Evolutionary conservation across 345 rosid species (phyloP), one percentile per base, ranked within the genome.

Genomic region (Eutrema heterophyllum): DNA sequence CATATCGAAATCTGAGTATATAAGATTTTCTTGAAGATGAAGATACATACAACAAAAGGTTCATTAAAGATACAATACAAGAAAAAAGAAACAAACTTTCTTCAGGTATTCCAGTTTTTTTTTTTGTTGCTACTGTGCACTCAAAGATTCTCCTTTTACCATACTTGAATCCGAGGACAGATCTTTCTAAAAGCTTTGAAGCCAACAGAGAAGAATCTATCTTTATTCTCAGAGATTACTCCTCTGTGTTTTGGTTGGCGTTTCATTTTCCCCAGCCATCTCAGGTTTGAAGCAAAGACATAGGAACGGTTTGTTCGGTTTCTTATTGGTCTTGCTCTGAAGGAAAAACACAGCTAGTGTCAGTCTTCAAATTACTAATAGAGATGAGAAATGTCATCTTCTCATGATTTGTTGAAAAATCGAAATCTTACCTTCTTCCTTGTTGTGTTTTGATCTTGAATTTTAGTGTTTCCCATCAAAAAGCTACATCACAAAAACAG

Each of bases 261-360:
- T 44, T 75, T 75, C 50, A 35, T 58, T 15, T 26, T 68, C 79
- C 27, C 27, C 30, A 0, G 29, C 74, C 64, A 61, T 68, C 58
- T 68, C 44, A 15, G 72, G 73, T 21, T 59, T 66, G 57, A 77
- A 50, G 64, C 77, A 77, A 67, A 77, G 57, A 51, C 77, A 77
- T 0, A 50, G 63, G 36, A 59, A 71, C 27, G 6, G 7, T 11
- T 68, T 75, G 30, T 61, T 68, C 7, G 15, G 56, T 70, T 75
- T 75, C 74, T 60, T 70, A 26, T 11, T 26, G 1, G 16, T 69
- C 52, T 63, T 76, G 48, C 67, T 64, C 76, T 76, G 71, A 24
- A 52, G 29, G 7, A 44, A 3, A 41, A 39, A 49, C 1, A 10
- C 11, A 11, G 40, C 68, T 24, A 50, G 2, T 55, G 65, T 65